phyloP scores from a whole-genome alignment of 352 stramenopile species.

The Globisporangium parvum region DNA sequence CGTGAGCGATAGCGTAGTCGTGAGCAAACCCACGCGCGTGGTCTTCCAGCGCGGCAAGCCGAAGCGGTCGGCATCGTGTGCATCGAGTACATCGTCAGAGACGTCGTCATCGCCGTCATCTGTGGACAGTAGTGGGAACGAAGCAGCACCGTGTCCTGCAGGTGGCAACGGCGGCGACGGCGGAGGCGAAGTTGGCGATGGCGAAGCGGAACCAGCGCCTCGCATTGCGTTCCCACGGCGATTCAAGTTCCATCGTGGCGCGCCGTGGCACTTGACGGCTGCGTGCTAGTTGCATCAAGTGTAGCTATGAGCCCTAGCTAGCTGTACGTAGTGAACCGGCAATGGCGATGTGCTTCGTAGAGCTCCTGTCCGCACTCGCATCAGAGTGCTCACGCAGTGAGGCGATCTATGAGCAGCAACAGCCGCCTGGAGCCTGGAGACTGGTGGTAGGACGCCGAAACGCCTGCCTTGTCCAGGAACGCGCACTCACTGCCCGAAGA shows the following conservation, averaged over 20 bases:
- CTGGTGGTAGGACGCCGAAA: too few species aligned
- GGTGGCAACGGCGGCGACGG: slow-evolving; percentile 7
- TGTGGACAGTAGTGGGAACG: background rate
- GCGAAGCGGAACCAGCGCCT: slow-evolving; percentile 3
- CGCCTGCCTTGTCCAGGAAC: too few species aligned
- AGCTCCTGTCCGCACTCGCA: too few species aligned
- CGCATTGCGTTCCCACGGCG: slow-evolving; percentile 24
- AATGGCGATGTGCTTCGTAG: too few species aligned
- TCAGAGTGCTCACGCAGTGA: too few species aligned
- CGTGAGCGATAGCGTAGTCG: background rate
- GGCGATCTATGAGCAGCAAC: too few species aligned
- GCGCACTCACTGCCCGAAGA: too few species aligned
- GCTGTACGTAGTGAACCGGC: too few species aligned
- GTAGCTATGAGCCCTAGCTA: background rate
- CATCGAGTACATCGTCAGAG: slow-evolving; percentile 1
- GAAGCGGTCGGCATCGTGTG: slow-evolving; percentile 15
- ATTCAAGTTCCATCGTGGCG: slow-evolving; percentile 22
- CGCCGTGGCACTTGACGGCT: slow-evolving; percentile 1
- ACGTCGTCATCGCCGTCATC: slow-evolving; percentile 1
- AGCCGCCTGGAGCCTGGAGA: too few species aligned
- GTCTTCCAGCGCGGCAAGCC: slow-evolving; percentile 28
- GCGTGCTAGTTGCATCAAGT: background rate
- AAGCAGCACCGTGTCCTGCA: background rate
- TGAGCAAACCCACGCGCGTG: slow-evolving; percentile 27
- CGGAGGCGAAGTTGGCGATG: slow-evolving; percentile 13